Evolutionary conservation across 176 grass and related monocot species (phyloP).

Genomic region (Triticum dicoccoides): DNA sequence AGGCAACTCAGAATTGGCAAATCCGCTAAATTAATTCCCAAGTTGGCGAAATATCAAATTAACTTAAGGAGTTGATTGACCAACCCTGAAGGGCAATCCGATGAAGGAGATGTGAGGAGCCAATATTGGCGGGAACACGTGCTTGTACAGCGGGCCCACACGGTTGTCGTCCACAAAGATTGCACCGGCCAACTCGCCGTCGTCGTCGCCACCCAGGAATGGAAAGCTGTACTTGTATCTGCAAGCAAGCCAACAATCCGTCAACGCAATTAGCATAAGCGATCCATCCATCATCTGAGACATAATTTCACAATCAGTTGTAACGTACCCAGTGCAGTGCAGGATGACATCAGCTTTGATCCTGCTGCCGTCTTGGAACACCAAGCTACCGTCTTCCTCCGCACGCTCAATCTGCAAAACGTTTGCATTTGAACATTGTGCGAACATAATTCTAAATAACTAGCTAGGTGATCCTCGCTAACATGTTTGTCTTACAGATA

Average conservation of each 20-base stretch:
- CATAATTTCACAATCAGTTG: no score
- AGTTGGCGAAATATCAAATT: no score
- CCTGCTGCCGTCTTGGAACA: conserved; percentile 46
- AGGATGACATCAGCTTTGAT: conserved; percentile 52
- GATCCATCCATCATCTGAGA: no score
- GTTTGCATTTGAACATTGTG: no score
- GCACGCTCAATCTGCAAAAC: conserved; percentile 39
- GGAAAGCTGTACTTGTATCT: conserved; percentile 62
- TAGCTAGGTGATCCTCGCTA: no score
- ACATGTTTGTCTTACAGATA: no score
- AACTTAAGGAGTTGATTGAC: no score
- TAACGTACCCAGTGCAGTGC: conserved; percentile 45
- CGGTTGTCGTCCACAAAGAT: conserved; percentile 53
- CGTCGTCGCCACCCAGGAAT: conserved; percentile 22
- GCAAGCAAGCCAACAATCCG: no score
- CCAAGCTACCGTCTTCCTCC: conserved; percentile 38
- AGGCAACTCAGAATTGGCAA: no score
- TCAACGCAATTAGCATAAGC: no score
- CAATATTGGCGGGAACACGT: conserved; percentile 49
- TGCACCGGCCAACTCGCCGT: neutral
- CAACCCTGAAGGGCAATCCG: conserved; percentile 56
- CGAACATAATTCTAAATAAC: no score
- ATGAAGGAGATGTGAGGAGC: conserved; percentile 64
- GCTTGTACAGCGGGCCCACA: conserved; percentile 66
- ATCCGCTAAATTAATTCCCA: no score